Evolutionary conservation across 345 rosid genomes (phyloP).

Genomic region (Odontarrhena argentea): DNA sequence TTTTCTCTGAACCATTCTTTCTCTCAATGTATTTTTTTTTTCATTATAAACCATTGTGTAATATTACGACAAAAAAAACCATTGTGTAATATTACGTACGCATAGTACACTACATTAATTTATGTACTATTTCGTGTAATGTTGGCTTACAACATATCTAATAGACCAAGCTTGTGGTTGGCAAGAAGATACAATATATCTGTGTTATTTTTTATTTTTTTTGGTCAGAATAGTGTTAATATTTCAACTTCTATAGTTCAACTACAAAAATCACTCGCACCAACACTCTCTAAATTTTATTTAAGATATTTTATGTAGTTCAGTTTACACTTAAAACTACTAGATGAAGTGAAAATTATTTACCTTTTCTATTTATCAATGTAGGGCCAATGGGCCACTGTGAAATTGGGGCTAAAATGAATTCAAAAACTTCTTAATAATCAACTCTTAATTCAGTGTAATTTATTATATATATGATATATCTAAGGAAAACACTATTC

Average conservation of each 20-base stretch:
- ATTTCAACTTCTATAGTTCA: background rate
- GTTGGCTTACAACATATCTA: background rate
- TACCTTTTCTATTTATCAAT: background rate
- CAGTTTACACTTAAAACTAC: no score
- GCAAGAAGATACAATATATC: background rate
- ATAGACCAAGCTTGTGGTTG: conserved; percentile 1
- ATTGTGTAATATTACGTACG: conserved; percentile 1
- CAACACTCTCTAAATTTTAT: no score
- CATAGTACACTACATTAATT: background rate
- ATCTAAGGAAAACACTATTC: background rate
- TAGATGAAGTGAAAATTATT: background rate
- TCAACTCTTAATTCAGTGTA: background rate
- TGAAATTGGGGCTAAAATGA: no score
- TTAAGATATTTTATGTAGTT: no score
- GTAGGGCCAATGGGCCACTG: no score
- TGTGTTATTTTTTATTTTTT: no score
- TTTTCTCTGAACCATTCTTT: background rate
- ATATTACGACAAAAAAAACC: background rate
- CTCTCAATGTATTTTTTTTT: conserved; percentile 4
- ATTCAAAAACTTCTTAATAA: background rate
- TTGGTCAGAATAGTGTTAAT: background rate
- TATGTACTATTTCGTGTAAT: background rate
- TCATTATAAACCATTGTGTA: background rate
- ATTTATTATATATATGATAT: background rate
- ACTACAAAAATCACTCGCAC: no score